A percentile compares a stretch with the other conserved stretches of the same genome.
Evolutionary conservation across 805 yeast genomes (phyloP).

Genomic region (Myxozyma nipponensis): DNA sequence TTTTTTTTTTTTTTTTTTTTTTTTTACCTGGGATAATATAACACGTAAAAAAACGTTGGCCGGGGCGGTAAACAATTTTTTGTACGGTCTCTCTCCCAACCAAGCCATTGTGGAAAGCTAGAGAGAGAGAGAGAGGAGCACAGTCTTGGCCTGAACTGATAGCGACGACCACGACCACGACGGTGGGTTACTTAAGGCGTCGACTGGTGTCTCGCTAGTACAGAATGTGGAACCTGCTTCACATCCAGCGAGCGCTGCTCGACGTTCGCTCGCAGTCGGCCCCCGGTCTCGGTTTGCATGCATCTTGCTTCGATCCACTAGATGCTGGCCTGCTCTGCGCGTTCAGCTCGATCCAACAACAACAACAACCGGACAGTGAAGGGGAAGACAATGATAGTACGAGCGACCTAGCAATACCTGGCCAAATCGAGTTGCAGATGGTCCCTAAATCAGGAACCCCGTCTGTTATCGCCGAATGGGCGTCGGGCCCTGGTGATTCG

Average conservation of each 20-base stretch:
- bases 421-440: slow-evolving; percentile 43
- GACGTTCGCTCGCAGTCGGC: slow-evolving; percentile 52
- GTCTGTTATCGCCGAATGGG: slow-evolving; percentile 58
- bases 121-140: too few species aligned
- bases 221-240: slow-evolving; percentile 23
- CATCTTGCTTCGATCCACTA: slow-evolving; percentile 65
- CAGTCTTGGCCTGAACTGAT: too few species aligned
- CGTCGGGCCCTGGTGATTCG: slow-evolving; percentile 21
- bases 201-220: too few species aligned
- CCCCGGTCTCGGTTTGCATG: slow-evolving; percentile 56
- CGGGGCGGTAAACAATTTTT: too few species aligned
- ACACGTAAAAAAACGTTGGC: too few species aligned
- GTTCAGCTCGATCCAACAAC: slow-evolving; percentile 42
- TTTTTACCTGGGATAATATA: too few species aligned
- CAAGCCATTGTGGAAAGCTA: too few species aligned
- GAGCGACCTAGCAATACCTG: background rate
- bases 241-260: slow-evolving; percentile 33
- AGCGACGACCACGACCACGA: too few species aligned
- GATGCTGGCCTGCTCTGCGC: slow-evolving; percentile 69
- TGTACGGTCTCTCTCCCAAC: too few species aligned
- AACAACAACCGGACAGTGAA: background rate
- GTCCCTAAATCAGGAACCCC: slow-evolving; percentile 60
- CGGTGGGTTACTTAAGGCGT: too few species aligned
- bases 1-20: too few species aligned
- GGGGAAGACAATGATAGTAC: background rate